Percentiles rank a stretch among this genome's conserved stretches.
phyloP scores from a whole-genome alignment of 805 yeast species.

The Vanderwaltozyma yarrowii region DNA sequence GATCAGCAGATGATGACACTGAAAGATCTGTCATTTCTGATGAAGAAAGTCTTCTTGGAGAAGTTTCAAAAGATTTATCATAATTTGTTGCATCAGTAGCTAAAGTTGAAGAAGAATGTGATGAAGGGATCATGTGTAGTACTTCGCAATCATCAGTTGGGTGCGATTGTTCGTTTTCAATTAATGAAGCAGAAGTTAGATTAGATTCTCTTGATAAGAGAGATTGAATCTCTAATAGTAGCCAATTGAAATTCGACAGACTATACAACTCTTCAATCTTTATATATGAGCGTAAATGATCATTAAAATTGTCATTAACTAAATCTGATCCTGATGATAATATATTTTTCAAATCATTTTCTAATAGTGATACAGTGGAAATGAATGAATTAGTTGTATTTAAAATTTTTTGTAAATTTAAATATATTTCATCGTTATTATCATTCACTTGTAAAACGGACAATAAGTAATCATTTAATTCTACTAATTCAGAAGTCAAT shows the following conservation, averaged over 20 bases:
- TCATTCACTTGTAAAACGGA: neutral
- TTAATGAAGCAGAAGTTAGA: neutral
- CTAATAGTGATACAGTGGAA: neutral
- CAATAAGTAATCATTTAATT: neutral
- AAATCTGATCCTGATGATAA: neutral
- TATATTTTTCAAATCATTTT: neutral
- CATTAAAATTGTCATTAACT: neutral
- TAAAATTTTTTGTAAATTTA: neutral
- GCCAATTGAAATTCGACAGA: slow-evolving; percentile 33
- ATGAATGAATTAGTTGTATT: neutral
- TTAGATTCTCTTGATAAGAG: neutral
- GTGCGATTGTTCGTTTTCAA: neutral
- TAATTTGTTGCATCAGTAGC: too few species aligned
- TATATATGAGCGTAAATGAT: neutral
- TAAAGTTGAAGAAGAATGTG: neutral
- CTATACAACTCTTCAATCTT: slow-evolving; percentile 61
- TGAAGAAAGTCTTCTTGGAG: slow-evolving; percentile 13
- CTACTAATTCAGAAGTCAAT: neutral
- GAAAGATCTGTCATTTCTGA: slow-evolving; percentile 25
- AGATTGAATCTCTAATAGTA: slow-evolving; percentile 23
- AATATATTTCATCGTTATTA: neutral
- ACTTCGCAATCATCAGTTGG: neutral
- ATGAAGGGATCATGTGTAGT: neutral
- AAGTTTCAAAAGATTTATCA: neutral
- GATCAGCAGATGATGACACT: slow-evolving; percentile 23